Evolutionary conservation across 2,329 filamentous ascomycete genomes (phyloP), one percentile per base, ranked within the genome.

Genomic region (Colletotrichum gloeosporioides): DNA sequence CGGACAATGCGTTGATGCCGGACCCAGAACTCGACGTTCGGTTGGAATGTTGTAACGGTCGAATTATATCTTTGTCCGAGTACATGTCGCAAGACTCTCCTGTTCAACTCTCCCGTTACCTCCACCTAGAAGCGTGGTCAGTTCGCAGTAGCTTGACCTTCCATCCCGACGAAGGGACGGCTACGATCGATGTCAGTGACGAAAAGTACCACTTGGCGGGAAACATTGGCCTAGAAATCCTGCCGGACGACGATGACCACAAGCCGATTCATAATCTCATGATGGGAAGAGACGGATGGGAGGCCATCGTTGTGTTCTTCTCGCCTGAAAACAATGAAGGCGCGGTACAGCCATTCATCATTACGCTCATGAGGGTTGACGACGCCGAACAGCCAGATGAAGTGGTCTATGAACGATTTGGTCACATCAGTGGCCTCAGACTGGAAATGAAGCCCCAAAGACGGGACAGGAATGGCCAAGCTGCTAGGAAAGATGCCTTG

Each of bases 391-490:
- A 44, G 9, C 39, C 39, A 6, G 0, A 7, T 4, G 39, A 44
- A 3, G 39, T n/a, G 39, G 39, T 44, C 18, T n/a, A 44, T 44
- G 39, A 44, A n/a, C 39, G 39, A 12, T 7, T 44, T 12, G 39
- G 39, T 12, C 39, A 44, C 9, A n/a, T 44, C 18, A 44, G 10
- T 2, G 16, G 9, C 5, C 39, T 44, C 3, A 5, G 39, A 0
- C 5, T 44, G 6, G 18, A 44, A 2, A 44, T 12, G 18, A 44
- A n/a, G 39, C 39, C 18, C 39, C 0, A n/a, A 3, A 44, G 9
- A 18, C 31, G 0, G 18, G 18, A 16, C 1, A 0, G 39, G 18
- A 44, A 18, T 5, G 9, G 3, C 5, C 9, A 44, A 44, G 18
- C 18, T 9, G 18, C 39, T 2, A 18, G 10, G 39, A 9, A n/a